phyloP scores from a whole-genome alignment of 306 rosid genomes.

The Clitoria ternatea region DNA sequence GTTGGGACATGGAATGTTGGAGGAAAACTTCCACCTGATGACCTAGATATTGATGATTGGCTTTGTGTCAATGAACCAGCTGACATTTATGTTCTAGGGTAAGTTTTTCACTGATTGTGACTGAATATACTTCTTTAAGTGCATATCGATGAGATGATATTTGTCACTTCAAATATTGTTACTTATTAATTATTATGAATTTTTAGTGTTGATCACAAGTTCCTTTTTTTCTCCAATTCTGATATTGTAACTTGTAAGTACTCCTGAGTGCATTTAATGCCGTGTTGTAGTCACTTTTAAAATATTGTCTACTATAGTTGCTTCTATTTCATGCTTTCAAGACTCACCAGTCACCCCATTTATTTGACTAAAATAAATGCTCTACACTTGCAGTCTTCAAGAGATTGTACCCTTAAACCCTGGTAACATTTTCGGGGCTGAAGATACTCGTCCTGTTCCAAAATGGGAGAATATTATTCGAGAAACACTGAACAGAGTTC shows the following conservation, averaged over 20 bases:
- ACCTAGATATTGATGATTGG: constrained; percentile 92
- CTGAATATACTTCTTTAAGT: neutral
- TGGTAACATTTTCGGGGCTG: constrained; percentile 90
- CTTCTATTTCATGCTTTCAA: constrained; percentile 12
- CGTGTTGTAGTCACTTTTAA: neutral
- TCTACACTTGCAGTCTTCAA: constrained; percentile 69
- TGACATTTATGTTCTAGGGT: constrained; percentile 96
- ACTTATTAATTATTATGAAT: neutral
- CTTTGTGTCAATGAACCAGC: constrained; percentile 75
- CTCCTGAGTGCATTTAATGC: neutral
- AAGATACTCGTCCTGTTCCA: constrained; percentile 80
- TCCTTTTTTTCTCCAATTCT: neutral
- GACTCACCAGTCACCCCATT: constrained; percentile 15
- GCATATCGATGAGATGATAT: constrained; percentile 14
- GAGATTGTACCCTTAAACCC: constrained; percentile 97
- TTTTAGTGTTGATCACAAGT: neutral
- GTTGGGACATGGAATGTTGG: constrained; percentile 96
- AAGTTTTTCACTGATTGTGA: constrained; percentile 23
- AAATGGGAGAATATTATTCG: constrained; percentile 89
- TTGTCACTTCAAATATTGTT: neutral
- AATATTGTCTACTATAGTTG: neutral
- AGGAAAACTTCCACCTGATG: constrained; percentile 86
- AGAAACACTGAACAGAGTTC: constrained; percentile 66
- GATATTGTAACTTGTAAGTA: neutral
- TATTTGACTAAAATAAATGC: constrained; percentile 19